These are phyloP conservation scores for Xylaria castorea DNA, from an alignment of 495 filamentous ascomycete species.

Conservation along the genomic window DNA sequence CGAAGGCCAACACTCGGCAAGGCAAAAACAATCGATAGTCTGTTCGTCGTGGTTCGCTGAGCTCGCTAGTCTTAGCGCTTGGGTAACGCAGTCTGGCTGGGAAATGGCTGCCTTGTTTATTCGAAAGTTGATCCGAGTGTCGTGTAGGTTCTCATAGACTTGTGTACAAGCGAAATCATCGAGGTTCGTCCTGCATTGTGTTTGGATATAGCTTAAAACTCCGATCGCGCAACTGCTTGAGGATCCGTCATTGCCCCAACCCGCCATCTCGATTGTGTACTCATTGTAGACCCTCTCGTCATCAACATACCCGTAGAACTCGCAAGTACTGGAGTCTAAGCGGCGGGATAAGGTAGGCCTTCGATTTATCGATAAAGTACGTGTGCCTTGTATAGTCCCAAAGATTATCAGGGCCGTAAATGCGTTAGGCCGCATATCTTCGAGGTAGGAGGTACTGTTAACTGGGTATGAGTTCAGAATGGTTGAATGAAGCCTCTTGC, in stretches of 20 bases:
- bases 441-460: background rate
- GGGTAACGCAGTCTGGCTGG: constrained; percentile 23
- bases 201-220: background rate
- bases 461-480: background rate
- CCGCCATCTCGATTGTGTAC: constrained; percentile 25
- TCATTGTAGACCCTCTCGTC: constrained; percentile 15
- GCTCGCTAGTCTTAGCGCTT: constrained; percentile 6
- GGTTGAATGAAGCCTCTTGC: background rate
- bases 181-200: constrained; percentile 10
- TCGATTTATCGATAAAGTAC: background rate
- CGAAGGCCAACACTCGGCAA: constrained; percentile 20
- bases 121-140: constrained; percentile 19
- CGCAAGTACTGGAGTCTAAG: constrained; percentile 13
- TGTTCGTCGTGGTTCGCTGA: background rate
- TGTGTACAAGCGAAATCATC: constrained; percentile 20
- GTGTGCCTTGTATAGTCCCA: background rate
- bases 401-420: background rate
- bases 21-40: constrained; percentile 15
- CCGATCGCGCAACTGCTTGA: constrained; percentile 6
- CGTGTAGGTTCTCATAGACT: constrained; percentile 20
- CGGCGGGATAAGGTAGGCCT: constrained; percentile 7
- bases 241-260: constrained; percentile 22
- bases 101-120: constrained; percentile 4
- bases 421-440: constrained; percentile 11
- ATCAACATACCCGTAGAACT: constrained; percentile 22